phyloP scores from a whole-genome alignment of 1,284 basidiomycete species.

The Xerocomus amazonicus region DNA sequence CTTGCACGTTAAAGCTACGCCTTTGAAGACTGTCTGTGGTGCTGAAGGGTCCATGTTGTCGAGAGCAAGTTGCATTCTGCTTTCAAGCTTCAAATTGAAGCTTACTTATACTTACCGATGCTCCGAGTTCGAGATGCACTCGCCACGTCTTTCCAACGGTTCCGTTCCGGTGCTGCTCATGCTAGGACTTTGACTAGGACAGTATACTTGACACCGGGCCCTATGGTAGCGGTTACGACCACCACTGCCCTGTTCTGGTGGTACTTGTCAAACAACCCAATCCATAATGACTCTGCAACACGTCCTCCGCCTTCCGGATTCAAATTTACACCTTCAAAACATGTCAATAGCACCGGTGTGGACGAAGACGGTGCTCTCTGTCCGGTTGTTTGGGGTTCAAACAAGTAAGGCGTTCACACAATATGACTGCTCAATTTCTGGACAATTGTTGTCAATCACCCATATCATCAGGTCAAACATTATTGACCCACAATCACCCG shows the following conservation, averaged over 20 bases:
- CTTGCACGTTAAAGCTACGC: conserved; percentile 68
- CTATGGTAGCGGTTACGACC: conserved; percentile 17
- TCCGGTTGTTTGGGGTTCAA: conserved; percentile 56
- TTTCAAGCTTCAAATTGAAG: background rate
- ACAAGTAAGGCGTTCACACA: conserved; percentile 40
- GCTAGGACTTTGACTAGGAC: conserved; percentile 12
- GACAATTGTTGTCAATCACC: background rate
- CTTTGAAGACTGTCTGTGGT: conserved; percentile 48
- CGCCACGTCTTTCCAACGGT: conserved; percentile 1
- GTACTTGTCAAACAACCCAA: conserved; percentile 30
- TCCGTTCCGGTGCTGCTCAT: conserved; percentile 22
- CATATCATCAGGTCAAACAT: conserved; percentile 40
- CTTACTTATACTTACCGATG: conserved; percentile 2
- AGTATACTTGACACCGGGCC: background rate
- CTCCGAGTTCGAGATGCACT: conserved; percentile 12
- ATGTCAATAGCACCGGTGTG: conserved; percentile 23
- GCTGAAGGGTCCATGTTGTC: conserved; percentile 37
- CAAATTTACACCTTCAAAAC: background rate
- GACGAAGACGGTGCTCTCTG: conserved; percentile 33
- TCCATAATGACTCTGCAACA: conserved; percentile 35
- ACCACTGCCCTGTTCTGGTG: conserved; percentile 32
- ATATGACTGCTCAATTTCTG: background rate
- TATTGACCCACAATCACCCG: conserved; percentile 39
- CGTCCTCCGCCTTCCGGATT: conserved; percentile 9
- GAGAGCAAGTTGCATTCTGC: background rate